Percentiles rank a stretch among this genome's conserved stretches.
Conservation (phyloP, 2,329 filamentous ascomycete species). For the Neofusicoccum parvum region DNA sequence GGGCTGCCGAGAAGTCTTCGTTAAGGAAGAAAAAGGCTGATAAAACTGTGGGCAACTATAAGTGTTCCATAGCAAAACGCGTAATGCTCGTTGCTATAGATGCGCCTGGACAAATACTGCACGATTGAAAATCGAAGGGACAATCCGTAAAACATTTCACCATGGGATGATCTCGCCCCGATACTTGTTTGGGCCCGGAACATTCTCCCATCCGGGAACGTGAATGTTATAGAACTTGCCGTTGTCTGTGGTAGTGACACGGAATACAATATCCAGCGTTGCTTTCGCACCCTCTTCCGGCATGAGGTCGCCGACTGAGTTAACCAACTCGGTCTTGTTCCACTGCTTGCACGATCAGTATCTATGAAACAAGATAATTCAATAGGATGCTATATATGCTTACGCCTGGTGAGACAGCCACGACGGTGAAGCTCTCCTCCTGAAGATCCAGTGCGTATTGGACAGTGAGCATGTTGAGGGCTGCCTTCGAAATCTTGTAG, state of each 20-base stretch:
- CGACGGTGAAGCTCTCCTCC: slow-evolving; percentile 46
- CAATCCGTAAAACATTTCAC: too few relatives aligned
- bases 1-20: too few relatives aligned
- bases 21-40: too few relatives aligned
- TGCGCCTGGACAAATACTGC: too few relatives aligned
- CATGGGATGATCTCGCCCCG: too few relatives aligned
- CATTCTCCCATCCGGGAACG: neutral
- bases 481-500: slow-evolving; percentile 46
- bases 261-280: neutral
- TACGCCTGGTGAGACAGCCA: slow-evolving; percentile 50
- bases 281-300: neutral
- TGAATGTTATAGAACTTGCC: neutral
- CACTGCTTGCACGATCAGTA: too few relatives aligned
- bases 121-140: too few relatives aligned
- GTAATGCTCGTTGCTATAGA: too few relatives aligned
- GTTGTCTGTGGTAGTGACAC: neutral
- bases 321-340: too few relatives aligned
- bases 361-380: too few relatives aligned
- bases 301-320: neutral
- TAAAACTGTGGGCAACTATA: too few relatives aligned
- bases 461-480: slow-evolving; percentile 39
- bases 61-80: too few relatives aligned
- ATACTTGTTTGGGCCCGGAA: neutral
- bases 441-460: slow-evolving; percentile 44
- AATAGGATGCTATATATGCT: slow-evolving; percentile 21